Evolutionary conservation across 2,329 filamentous ascomycete species (phyloP).

Genomic region (Cytospora mali): DNA sequence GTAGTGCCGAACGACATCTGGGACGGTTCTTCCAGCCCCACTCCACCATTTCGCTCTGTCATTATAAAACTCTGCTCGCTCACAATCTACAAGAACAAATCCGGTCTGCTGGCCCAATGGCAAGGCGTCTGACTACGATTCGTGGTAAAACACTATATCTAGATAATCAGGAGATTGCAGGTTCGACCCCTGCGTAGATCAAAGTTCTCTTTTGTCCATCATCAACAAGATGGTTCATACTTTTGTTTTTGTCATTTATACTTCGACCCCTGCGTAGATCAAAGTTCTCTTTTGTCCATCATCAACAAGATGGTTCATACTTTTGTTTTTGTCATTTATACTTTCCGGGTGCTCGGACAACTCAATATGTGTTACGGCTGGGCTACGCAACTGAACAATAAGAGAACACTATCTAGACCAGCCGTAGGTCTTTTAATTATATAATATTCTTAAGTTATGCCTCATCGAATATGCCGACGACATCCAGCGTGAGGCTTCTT

Average conservation of each 20-base stretch:
- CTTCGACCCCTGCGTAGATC: conserved; percentile 26
- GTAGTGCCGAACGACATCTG: too few species aligned
- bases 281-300: conserved; percentile 2
- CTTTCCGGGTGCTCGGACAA: too few species aligned
- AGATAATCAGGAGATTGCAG: conserved; percentile 28
- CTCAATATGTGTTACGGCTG: too few species aligned
- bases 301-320: background rate
- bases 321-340: background rate
- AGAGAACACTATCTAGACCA: too few species aligned
- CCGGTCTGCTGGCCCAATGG: conserved; percentile 40
- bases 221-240: background rate
- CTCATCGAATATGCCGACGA: too few species aligned
- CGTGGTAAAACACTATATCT: background rate
- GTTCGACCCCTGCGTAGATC: conserved; percentile 29
- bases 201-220: conserved; percentile 2
- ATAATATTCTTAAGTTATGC: too few species aligned
- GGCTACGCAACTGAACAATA: too few species aligned
- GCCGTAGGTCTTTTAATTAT: too few species aligned
- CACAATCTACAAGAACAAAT: conserved; percentile 5
- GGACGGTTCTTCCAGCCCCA: too few species aligned
- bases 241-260: background rate
- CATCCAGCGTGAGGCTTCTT: too few species aligned
- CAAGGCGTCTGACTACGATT: conserved; percentile 49
- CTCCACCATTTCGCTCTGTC: background rate
- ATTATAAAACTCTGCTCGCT: background rate